Base-by-base conservation (phyloP, 495 filamentous ascomycete genomes). In the Xylaria venustula region DNA sequence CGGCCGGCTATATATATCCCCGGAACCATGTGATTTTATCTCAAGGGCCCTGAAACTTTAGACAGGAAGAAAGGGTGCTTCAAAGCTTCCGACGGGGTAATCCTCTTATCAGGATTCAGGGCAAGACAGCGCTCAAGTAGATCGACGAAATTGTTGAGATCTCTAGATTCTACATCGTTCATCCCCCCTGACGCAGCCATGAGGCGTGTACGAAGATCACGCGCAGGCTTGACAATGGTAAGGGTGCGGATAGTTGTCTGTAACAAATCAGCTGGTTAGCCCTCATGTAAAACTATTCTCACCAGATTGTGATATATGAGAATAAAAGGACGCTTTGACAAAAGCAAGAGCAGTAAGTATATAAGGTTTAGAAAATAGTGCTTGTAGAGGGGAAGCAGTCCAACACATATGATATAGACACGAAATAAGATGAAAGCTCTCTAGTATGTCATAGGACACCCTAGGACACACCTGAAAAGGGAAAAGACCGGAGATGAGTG, bases 91-190 rank as follows among this genome's bases (percentile, higher is more conserved):
- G 83, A 75, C 6, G 94, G 90, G 11, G 90, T 93, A 71, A 90
- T 89, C 49, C 94, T 83, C 75, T 92, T 94, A 74, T 96, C 95
- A n/a, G 92, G 90, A 70, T 97, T 97, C 30, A 97, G 82, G 62
- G 85, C 86, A 70, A 98, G 73, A 60, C 94, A 98, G 15, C 87
- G 85, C 63, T 96, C 92, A 37, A 98, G 74, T 52, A 98, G 75
- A 69, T 97, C 92, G 52, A 90, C 78, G 74, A 98, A 98, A 48
- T 85, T 75, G 30, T 85, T 83, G 58, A 96, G 75, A 69, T 96
- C 91, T 68, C 89, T 90, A 50, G 81, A 80, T 71, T 96, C 93
- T 12, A 78, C 74, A 58, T 93, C 89, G 23, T 76, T 83, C 80
- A 96, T 85, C 34, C 85, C 86, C 15, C 85, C 88, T 1, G 88